Evolutionary conservation across 202 grass and related monocot species (phyloP).

Genomic region (Setaria viridis): DNA sequence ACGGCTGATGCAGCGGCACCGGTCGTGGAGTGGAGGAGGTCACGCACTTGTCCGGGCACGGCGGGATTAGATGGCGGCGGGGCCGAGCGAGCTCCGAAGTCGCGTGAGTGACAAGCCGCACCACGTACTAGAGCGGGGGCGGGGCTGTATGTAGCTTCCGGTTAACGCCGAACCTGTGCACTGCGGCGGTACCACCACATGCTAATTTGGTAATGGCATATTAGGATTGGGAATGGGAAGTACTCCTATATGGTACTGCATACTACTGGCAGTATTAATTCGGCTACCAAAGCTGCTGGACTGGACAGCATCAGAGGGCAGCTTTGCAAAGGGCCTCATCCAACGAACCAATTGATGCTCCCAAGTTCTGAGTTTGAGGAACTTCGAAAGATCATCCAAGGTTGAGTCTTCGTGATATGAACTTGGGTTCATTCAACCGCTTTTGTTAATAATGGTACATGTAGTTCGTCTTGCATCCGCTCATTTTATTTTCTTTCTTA

Average conservation of each 20-base stretch:
- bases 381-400: background rate
- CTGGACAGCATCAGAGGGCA: background rate
- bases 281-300: background rate
- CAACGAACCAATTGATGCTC: background rate
- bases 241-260: background rate
- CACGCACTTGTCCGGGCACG: background rate
- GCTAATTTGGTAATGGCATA: background rate
- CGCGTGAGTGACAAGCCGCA: slow-evolving; percentile 17
- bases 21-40: background rate
- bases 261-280: background rate
- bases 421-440: background rate
- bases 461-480: too few relatives aligned
- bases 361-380: too few relatives aligned
- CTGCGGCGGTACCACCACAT: background rate
- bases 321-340: background rate
- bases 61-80: background rate
- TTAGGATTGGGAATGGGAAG: background rate
- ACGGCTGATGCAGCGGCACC: background rate
- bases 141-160: background rate
- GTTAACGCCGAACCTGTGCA: background rate
- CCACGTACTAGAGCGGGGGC: background rate
- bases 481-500: background rate
- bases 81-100: background rate
- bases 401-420: background rate
- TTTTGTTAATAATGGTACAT: background rate